Conservation (phyloP, 2,329 filamentous ascomycete species). For the Aquanectria penicillioides region DNA sequence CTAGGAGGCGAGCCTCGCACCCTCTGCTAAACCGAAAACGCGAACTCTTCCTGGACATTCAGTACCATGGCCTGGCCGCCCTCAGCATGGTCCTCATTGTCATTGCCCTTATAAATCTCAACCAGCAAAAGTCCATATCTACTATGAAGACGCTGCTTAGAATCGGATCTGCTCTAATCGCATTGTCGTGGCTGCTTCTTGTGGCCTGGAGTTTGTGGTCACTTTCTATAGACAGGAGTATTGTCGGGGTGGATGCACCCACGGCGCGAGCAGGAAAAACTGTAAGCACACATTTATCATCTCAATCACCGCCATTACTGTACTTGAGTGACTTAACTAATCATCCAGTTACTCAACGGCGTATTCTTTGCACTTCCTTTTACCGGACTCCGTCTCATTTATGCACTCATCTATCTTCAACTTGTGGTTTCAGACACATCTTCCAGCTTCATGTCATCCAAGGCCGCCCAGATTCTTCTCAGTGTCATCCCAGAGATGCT, state of each 20-base stretch:
- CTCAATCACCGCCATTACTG: not conserved
- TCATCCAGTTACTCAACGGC: slow-evolving; percentile 7
- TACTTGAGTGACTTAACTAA: not conserved
- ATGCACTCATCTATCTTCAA: slow-evolving; percentile 16
- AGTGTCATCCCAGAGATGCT: slow-evolving; percentile 20
- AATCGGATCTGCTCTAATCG: slow-evolving; percentile 9
- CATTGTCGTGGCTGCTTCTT: slow-evolving; percentile 9
- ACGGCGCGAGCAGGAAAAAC: slow-evolving; percentile 4
- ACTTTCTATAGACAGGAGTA: not conserved
- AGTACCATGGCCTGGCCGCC: slow-evolving; percentile 13
- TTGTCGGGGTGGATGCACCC: not conserved
- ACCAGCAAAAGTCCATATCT: not conserved
- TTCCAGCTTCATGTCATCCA: slow-evolving; percentile 15
- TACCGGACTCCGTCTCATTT: slow-evolving; percentile 3
- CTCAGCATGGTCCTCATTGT: slow-evolving; percentile 17
- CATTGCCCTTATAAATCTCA: slow-evolving; percentile 8
- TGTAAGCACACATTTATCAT: not conserved
- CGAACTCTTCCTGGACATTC: slow-evolving; percentile 20
- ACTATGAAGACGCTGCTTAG: slow-evolving; percentile 10
- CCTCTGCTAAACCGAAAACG: slow-evolving; percentile 19
- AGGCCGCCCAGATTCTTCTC: slow-evolving; percentile 2
- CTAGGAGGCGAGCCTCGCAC: slow-evolving; percentile 17
- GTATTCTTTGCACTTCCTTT: not conserved
- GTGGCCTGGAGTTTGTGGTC: slow-evolving; percentile 15
- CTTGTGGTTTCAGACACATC: slow-evolving; percentile 12